These are phyloP conservation scores for Podospora anserina DNA, from an alignment of 495 filamentous ascomycete species.

Conservation along the genomic window DNA sequence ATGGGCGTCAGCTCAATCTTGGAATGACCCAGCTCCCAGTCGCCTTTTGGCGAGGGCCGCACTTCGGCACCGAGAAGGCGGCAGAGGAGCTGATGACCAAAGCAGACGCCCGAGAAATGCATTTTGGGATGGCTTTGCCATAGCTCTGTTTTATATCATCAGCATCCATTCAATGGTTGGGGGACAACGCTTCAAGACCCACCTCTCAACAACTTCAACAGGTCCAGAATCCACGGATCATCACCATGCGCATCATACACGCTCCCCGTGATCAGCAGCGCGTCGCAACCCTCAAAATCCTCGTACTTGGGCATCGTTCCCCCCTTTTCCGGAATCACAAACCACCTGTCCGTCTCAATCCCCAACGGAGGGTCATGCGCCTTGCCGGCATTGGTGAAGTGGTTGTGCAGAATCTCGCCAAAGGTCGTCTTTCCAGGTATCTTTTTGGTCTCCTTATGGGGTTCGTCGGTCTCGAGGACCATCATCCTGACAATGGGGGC, in stretches of 20 bases:
- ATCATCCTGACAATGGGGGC: constrained; percentile 26
- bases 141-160: constrained; percentile 13
- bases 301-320: constrained; percentile 25
- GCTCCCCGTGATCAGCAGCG: constrained; percentile 71
- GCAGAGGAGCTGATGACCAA: constrained; percentile 81
- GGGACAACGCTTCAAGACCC: not conserved
- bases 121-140: constrained; percentile 41
- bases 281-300: constrained; percentile 45
- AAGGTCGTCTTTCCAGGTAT: constrained; percentile 23
- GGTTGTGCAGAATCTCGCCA: constrained; percentile 30
- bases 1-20: constrained; percentile 61
- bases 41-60: constrained; percentile 50
- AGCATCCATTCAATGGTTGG: not conserved
- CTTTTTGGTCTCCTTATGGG: constrained; percentile 25
- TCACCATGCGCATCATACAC: constrained; percentile 50
- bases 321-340: constrained; percentile 31
- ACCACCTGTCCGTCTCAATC: constrained; percentile 27
- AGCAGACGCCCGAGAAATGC: constrained; percentile 71
- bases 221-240: constrained; percentile 64
- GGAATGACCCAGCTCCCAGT: constrained; percentile 75
- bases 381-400: constrained; percentile 28
- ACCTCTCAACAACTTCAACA: constrained; percentile 30
- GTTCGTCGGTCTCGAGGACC: constrained; percentile 36
- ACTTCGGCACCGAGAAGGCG: constrained; percentile 68
- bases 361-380: constrained; percentile 33